phyloP scores from a whole-genome alignment of 1,284 basidiomycete genomes.

The Waitea zeae region DNA sequence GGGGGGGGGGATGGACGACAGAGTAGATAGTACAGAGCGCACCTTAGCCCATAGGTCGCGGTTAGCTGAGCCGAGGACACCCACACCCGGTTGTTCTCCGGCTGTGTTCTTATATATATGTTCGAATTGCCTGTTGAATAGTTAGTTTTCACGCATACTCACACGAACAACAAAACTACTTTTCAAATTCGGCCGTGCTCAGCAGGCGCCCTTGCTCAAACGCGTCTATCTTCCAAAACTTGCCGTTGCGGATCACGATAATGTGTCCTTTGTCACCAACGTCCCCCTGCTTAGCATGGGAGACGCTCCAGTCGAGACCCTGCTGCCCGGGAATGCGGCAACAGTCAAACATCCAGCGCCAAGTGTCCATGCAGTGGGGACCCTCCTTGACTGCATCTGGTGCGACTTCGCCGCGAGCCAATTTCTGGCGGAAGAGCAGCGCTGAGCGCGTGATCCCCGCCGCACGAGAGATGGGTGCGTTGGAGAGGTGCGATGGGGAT shows the following conservation, averaged over 20 bases:
- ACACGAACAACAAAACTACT: conserved; percentile 18
- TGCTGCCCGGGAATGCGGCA: conserved; percentile 63
- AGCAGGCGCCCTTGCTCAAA: conserved; percentile 39
- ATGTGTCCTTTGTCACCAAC: conserved; percentile 58
- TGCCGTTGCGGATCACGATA: conserved; percentile 60
- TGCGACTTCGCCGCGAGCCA: conserved; percentile 46
- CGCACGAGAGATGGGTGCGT: conserved; percentile 51
- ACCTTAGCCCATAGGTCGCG: conserved; percentile 79
- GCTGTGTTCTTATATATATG: conserved; percentile 52
- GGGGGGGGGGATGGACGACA: no score
- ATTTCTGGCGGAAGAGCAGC: conserved; percentile 53
- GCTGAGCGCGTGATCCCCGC: conserved; percentile 52
- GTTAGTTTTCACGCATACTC: not conserved
- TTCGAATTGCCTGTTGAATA: conserved; percentile 43
- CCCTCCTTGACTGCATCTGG: conserved; percentile 64
- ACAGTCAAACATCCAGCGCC: conserved; percentile 89
- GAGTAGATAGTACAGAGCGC: no score
- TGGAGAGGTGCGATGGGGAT: conserved; percentile 40
- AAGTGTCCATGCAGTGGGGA: conserved; percentile 78
- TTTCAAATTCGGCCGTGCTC: conserved; percentile 52
- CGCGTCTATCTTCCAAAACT: conserved; percentile 60
- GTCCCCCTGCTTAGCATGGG: conserved; percentile 45
- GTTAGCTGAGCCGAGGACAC: conserved; percentile 60
- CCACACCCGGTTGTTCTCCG: conserved; percentile 53
- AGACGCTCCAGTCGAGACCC: conserved; percentile 62